Conservation (phyloP, 2,329 filamentous ascomycete species). For the Sclerotinia trifoliorum region DNA sequence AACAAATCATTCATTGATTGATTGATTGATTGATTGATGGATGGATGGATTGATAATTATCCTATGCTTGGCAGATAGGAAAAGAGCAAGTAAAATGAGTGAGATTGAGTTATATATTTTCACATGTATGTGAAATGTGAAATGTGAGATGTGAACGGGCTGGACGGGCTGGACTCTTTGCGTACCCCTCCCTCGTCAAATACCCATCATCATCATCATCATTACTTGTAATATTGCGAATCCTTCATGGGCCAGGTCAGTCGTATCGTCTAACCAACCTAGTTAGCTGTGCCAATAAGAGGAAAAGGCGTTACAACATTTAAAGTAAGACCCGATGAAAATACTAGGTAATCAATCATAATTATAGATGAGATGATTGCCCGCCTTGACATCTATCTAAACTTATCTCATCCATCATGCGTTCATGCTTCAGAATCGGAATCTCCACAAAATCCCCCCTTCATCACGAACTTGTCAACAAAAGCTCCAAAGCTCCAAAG, state of each 20-base stretch:
- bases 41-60: too few relatives aligned
- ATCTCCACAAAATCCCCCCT: too few relatives aligned
- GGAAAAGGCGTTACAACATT: too few relatives aligned
- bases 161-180: background rate
- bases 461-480: background rate
- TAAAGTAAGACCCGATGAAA: too few relatives aligned
- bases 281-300: too few relatives aligned
- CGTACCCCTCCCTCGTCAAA: slow-evolving; percentile 8
- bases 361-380: too few relatives aligned
- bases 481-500: background rate
- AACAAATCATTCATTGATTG: background rate
- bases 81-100: background rate
- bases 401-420: background rate
- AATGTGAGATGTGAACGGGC: too few relatives aligned
- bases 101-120: background rate
- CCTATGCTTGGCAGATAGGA: background rate
- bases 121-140: background rate
- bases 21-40: background rate
- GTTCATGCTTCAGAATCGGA: background rate
- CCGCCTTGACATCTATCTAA: too few relatives aligned
- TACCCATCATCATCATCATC: background rate
- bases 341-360: too few relatives aligned
- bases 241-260: background rate
- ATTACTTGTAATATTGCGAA: background rate
- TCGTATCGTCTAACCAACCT: too few relatives aligned